Conservation (phyloP, 2,329 filamentous ascomycete genomes). For the Stachybotrys chartarum region DNA sequence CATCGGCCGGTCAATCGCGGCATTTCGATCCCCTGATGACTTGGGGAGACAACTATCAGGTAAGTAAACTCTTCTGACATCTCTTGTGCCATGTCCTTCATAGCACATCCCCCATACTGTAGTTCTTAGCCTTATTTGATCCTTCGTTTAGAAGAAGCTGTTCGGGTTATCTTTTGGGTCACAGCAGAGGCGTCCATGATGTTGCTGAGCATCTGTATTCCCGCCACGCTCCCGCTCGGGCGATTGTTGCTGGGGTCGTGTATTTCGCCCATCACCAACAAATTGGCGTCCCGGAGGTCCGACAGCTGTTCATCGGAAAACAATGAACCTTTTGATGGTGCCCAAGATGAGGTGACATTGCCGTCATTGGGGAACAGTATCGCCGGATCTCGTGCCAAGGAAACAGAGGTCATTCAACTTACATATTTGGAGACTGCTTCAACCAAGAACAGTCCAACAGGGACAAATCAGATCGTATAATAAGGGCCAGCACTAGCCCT, state of each 20-base stretch:
- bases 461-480: too few species aligned
- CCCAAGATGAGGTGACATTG: too few species aligned
- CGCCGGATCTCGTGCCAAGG: too few species aligned
- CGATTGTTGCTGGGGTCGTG: not conserved
- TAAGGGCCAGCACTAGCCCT: too few species aligned
- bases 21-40: not conserved
- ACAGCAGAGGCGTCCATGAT: not conserved
- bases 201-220: not conserved
- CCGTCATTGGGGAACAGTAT: too few species aligned
- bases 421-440: too few species aligned
- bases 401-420: too few species aligned
- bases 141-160: not conserved
- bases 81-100: too few species aligned
- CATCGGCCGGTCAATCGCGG: not conserved
- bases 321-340: too few species aligned
- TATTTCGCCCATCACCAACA: not conserved
- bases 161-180: not conserved
- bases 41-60: not conserved
- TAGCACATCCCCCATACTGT: not conserved
- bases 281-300: not conserved
- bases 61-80: not conserved
- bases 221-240: not conserved
- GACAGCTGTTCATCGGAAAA: not conserved
- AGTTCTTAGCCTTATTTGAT: not conserved
- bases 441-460: too few species aligned